Evolutionary conservation across 495 filamentous ascomycete genomes (phyloP), one percentile per base, ranked within the genome.

Genomic region (Halenospora varia): DNA sequence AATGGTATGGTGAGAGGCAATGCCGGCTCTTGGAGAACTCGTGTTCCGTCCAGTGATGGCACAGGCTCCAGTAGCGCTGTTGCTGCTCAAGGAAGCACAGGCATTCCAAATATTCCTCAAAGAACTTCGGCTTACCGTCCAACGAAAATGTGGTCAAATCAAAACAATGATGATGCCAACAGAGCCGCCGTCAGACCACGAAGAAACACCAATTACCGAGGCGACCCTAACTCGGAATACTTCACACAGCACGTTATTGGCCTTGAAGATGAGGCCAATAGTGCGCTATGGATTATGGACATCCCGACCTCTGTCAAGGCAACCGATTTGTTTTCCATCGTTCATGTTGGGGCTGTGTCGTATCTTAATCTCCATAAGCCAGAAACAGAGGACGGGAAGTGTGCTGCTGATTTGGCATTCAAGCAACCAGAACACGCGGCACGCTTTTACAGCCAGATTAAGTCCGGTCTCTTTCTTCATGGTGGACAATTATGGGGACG

Each of bases 401-500:
- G 17, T 15, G 59, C 59, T 3, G 59, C 59, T 10, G 54, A 61
- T 19, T 48, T 61, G 3, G 46, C 19, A 3, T 61, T 61, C 25
- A 56, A 35, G 47, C 20, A 22, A 8, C 59, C 53, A 0, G 53
- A 54, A 48, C 15, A 11, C 19, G 59, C 59, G 10, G 48, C 53
- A 2, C 20, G 29, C 2, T 56, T 51, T 24, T 17, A 46, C 3
- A 0, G 3, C 1, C 6, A 56, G 24, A 42, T 29, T 3, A 24
- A 23, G n/a, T 10, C 10, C 3, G 59, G 59, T n/a, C 15, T 61
- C 15, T 47, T 35, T 9, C 10, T 61, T 13, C 10, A 11, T 10
- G 59, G 59, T 20, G 22, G 24, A 13, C 17, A 17, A 41, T 8
- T 61, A n/a, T 11, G 42, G 13, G 53, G 10, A 2, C 6, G 15